Base-by-base conservation (phyloP, 306 rosid genomes). In the Morella rubra region DNA sequence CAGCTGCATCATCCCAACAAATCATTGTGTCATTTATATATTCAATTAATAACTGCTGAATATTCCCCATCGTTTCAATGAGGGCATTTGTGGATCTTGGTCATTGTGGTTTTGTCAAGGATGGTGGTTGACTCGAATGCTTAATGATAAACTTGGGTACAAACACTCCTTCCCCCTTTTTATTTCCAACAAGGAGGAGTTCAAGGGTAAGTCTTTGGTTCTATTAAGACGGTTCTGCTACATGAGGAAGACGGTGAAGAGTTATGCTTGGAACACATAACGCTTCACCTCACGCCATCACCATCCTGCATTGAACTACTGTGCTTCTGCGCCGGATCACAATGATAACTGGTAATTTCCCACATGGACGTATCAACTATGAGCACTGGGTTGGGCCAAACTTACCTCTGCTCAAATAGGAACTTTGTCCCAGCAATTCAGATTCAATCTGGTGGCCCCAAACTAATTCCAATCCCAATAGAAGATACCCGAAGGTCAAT, bases 361-460 rank as follows among this genome's bases (percentile, higher is more conserved):
- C 24, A 20, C 32, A 56, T 20, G 62, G 62, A 56, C 62, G 19
- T 56, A 9, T 56, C 62, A 56, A 7, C 61, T 55, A 5, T 6
- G 27, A 19, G 61, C 20, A 19, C 61, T 55, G 61, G 61, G 32
- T 56, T 20, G 62, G 24, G 20, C 32, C 37, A 56, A 19, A 20
- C 62, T 19, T 10, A 56, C 62, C 62, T 56, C 20, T 12, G 62
- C 62, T 22, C 62, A 56, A 55, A 56, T 56, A 56, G 62, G 62
- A 56, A 20, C 62, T 56, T 13, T 32, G 20, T 19, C 20, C 62
- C 20, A n/a, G 6, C 37, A 56, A 20, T 56, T 56, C 11, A 56
- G 20, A 7, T 9, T 56, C 20, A n/a, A 8, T 56, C 24, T 6
- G 62, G 20, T 56, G 62, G 37, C 24, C 24, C 32, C 32, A 27